Evolutionary conservation across 164 flowering plant genomes (phyloP).

Genomic region (Taxillus chinensis): DNA sequence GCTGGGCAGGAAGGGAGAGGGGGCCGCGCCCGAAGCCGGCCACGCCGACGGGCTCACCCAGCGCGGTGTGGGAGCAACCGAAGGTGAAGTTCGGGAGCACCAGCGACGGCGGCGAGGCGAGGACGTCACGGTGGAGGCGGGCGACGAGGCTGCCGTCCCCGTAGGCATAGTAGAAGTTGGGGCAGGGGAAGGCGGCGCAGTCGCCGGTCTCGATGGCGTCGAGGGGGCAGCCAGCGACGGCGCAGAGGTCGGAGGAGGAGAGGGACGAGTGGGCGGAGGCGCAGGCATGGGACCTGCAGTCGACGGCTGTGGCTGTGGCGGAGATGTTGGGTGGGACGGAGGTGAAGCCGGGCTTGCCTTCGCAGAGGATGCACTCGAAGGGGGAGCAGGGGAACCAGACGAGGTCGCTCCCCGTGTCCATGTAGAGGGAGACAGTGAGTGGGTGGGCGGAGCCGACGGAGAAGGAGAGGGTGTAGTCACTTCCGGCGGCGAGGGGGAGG

Average conservation of each 20-base stretch:
- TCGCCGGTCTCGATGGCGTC: slow-evolving; percentile 56
- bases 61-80: slow-evolving; percentile 70
- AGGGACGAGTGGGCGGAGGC: slow-evolving; percentile 58
- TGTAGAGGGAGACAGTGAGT: slow-evolving; percentile 47
- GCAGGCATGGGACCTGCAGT: slow-evolving; percentile 58
- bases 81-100: slow-evolving; percentile 56
- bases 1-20: slow-evolving; percentile 80
- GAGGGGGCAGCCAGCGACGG: slow-evolving; percentile 59
- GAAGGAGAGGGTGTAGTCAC: slow-evolving; percentile 69
- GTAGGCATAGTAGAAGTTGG: slow-evolving; percentile 76
- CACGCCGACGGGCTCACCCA: slow-evolving; percentile 85
- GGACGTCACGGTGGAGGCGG: slow-evolving; percentile 30
- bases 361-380: slow-evolving; percentile 82
- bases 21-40: slow-evolving; percentile 90
- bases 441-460: slow-evolving; percentile 34
- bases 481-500: slow-evolving; percentile 80
- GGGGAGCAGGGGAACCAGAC: slow-evolving; percentile 90
- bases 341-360: slow-evolving; percentile 30
- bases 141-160: slow-evolving; percentile 83
- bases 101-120: slow-evolving; percentile 27
- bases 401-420: slow-evolving; percentile 94
- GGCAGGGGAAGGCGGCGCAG: slow-evolving; percentile 52
- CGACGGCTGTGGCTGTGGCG: slow-evolving; percentile 16
- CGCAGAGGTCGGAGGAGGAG: slow-evolving; percentile 73
- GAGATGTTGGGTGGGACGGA: slow-evolving; percentile 24